Evolutionary conservation across 2,329 filamentous ascomycete genomes (phyloP).

Genomic region (Calonectria multiphialidica): DNA sequence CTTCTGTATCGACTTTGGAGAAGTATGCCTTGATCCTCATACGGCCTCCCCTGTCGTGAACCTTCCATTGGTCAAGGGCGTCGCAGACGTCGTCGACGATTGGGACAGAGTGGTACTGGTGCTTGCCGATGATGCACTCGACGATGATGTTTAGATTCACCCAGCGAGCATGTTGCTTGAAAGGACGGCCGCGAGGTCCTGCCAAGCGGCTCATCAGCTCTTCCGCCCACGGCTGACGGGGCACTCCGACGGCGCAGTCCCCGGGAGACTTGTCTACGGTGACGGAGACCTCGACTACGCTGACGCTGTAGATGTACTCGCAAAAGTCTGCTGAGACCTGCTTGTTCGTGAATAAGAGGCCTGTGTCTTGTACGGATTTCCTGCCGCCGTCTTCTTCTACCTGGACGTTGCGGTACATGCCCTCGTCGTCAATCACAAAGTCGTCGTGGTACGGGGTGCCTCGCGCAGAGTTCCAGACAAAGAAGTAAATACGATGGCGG

Average conservation of each 20-base stretch:
- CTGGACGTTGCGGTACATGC: neutral
- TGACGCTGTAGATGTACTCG: constrained; percentile 20
- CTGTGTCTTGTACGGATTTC: constrained; percentile 10
- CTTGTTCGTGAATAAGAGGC: constrained; percentile 10
- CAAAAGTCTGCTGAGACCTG: constrained; percentile 8
- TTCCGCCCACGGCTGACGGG: neutral
- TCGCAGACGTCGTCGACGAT: neutral
- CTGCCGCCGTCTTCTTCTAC: neutral
- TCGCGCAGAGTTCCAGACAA: constrained; percentile 1
- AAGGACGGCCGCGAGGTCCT: neutral
- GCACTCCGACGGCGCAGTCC: neutral
- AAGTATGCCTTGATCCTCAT: neutral
- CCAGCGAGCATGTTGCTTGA: neutral
- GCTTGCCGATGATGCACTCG: neutral
- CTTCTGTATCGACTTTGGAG: neutral
- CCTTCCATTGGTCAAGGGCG: neutral
- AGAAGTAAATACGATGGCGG: neutral
- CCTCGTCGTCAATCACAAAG: neutral
- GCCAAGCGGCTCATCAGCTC: neutral
- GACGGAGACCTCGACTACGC: constrained; percentile 3
- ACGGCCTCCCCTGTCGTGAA: neutral
- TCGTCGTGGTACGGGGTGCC: neutral
- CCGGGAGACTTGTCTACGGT: neutral
- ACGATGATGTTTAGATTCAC: neutral
- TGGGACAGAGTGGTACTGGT: neutral